phyloP scores from a whole-genome alignment of 257 asterid genomes.

The Apocynum venetum region DNA sequence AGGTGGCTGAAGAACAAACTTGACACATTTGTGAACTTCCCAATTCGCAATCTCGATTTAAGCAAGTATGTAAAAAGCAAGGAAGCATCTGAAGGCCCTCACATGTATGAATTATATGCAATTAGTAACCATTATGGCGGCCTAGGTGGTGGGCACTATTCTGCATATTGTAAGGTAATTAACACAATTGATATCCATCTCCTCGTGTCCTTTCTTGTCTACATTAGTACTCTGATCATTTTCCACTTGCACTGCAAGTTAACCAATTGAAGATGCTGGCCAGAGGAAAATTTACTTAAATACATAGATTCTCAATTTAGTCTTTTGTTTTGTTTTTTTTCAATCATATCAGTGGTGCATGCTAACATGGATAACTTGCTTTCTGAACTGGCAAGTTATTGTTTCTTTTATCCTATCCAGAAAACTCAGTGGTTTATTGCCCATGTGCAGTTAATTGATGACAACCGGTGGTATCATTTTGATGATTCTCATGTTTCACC shows the following conservation, averaged over 20 bases:
- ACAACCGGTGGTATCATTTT: conserved; percentile 79
- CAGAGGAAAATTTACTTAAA: not conserved
- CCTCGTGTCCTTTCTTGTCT: not conserved
- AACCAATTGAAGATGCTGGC: not conserved
- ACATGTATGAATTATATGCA: conserved; percentile 79
- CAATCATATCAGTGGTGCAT: not conserved
- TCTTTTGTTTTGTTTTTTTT: not conserved
- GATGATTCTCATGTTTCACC: conserved; percentile 83
- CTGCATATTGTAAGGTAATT: conserved; percentile 92
- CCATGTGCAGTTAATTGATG: conserved; percentile 63
- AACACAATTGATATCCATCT: not conserved
- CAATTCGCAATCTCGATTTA: conserved; percentile 70
- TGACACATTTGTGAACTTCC: conserved; percentile 85
- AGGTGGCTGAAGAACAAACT: conserved; percentile 92
- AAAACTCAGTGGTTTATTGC: conserved; percentile 1
- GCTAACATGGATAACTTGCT: not conserved
- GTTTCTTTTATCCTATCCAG: not conserved
- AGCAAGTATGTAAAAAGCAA: conserved; percentile 69
- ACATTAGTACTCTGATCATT: not conserved
- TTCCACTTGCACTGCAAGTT: not conserved
- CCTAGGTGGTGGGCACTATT: conserved; percentile 94
- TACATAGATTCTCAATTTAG: not conserved
- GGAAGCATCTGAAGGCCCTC: conserved; percentile 55
- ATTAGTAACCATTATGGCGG: conserved; percentile 97
- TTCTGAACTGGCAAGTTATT: not conserved